Conservation (phyloP, 164 flowering plant species). For the Chloranthus sessilifolius region DNA sequence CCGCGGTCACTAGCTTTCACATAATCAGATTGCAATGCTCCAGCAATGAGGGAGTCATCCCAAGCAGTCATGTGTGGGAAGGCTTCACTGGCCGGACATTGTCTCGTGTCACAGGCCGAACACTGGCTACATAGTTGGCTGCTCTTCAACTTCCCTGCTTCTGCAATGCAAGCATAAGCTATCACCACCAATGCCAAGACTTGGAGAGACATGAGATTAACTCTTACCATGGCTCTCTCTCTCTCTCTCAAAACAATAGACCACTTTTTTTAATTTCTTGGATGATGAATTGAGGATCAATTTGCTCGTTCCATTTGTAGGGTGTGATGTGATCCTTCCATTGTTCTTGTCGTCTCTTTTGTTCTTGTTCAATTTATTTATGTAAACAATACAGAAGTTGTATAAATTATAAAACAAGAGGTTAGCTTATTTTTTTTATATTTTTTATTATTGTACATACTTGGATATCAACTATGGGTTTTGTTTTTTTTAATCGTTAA, state of each 20-base stretch:
- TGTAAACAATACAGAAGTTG: too few species aligned
- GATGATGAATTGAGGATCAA: too few species aligned
- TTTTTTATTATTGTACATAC: too few species aligned
- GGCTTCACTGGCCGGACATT: conserved; percentile 53
- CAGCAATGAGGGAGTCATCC: conserved; percentile 50
- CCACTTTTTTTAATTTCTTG: too few species aligned
- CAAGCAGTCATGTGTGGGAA: conserved; percentile 62
- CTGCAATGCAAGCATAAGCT: conserved; percentile 3
- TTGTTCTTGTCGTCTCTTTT: too few species aligned
- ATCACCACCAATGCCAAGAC: conserved; percentile 8
- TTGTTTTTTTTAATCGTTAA: too few species aligned
- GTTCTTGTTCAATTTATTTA: too few species aligned
- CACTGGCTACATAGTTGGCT: conserved; percentile 44
- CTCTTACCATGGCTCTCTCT: conserved; percentile 14
- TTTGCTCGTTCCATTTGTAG: too few species aligned
- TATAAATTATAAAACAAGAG: too few species aligned
- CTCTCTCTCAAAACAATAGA: background rate
- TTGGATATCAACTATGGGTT: too few species aligned
- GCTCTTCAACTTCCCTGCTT: conserved; percentile 29
- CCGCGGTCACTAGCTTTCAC: conserved; percentile 37
- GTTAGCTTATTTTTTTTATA: too few species aligned
- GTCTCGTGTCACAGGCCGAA: conserved; percentile 30
- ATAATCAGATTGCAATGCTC: conserved; percentile 55
- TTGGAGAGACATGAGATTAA: conserved; percentile 6
- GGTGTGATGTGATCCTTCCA: too few species aligned